Percentiles rank a stretch among this genome's conserved stretches.
Conservation (phyloP, 2,329 filamentous ascomycete genomes). For the Fusarium staphyleae region DNA sequence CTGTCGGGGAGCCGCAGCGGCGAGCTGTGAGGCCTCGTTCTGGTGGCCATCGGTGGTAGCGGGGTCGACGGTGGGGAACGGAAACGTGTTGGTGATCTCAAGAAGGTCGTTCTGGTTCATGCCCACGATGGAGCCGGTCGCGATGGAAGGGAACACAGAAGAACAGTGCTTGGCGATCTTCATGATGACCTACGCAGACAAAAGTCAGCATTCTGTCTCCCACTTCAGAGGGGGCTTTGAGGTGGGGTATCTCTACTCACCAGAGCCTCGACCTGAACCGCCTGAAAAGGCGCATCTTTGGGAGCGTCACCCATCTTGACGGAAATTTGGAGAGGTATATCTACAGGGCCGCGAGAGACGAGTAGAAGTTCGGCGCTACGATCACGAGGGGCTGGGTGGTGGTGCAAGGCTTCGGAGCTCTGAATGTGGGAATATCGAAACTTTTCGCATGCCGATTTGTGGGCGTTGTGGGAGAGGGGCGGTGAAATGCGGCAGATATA, state of each 20-base stretch:
- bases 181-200: conserved; percentile 77
- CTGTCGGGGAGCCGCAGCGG: conserved; percentile 87
- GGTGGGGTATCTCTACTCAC: conserved; percentile 63
- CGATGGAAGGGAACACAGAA: conserved; percentile 83
- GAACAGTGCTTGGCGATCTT: conserved; percentile 98
- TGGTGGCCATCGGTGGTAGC: conserved; percentile 74
- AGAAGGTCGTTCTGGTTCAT: conserved; percentile 85
- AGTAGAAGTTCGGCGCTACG: conserved; percentile 38
- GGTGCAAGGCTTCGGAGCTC: conserved; percentile 40
- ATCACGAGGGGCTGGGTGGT: conserved; percentile 39
- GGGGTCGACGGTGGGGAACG: conserved; percentile 85
- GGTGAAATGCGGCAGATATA: conserved; percentile 49
- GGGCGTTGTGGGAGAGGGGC: conserved; percentile 53
- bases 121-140: conserved; percentile 89
- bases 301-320: conserved; percentile 64
- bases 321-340: conserved; percentile 35
- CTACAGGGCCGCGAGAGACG: conserved; percentile 36
- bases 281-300: conserved; percentile 77
- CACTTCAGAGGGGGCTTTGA: conserved; percentile 39
- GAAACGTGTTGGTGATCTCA: conserved; percentile 93
- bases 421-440: conserved; percentile 52
- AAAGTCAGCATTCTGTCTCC: conserved; percentile 31
- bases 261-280: conserved; percentile 93
- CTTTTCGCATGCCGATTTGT: conserved; percentile 54
- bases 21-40: conserved; percentile 75